A percentile compares a stretch with the other conserved stretches of the same genome.
These are phyloP conservation scores for Circinella umbellata DNA, from an alignment of 371 early-diverging fungal genomes.

Conservation along the genomic window DNA sequence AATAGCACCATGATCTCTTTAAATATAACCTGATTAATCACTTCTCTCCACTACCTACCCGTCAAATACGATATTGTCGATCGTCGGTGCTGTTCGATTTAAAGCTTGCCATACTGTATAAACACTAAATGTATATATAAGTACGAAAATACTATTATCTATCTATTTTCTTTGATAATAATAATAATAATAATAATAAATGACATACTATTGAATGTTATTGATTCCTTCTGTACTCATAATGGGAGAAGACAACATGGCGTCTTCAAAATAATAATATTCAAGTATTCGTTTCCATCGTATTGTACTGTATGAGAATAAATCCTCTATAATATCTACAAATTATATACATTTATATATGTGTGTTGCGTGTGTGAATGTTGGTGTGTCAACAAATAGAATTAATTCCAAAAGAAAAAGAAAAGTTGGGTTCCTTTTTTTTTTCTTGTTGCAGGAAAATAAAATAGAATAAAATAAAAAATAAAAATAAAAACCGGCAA, in stretches of 20 bases:
- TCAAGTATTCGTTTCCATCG: constrained; percentile 46
- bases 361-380: too few species aligned
- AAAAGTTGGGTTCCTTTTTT: background rate
- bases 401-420: constrained; percentile 6
- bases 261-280: constrained; percentile 48
- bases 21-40: constrained; percentile 3
- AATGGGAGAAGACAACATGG: constrained; percentile 53
- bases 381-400: background rate
- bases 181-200: background rate
- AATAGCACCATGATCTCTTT: constrained; percentile 4
- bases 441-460: background rate
- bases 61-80: constrained; percentile 64
- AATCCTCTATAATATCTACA: constrained; percentile 45
- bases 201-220: constrained; percentile 58
- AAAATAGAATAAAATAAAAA: background rate
- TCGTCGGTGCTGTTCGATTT: constrained; percentile 59
- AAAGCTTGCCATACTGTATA: constrained; percentile 68
- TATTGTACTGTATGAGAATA: constrained; percentile 49
- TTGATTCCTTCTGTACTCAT: constrained; percentile 60
- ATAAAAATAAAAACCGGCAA: background rate
- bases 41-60: constrained; percentile 30
- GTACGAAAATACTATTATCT: background rate
- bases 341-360: too few species aligned
- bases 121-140: constrained; percentile 34
- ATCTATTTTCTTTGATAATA: too few species aligned